A percentile compares a stretch with the other conserved stretches of the same genome.
phyloP scores from a whole-genome alignment of 1,284 basidiomycete species.

The Dichomitus squalens region DNA sequence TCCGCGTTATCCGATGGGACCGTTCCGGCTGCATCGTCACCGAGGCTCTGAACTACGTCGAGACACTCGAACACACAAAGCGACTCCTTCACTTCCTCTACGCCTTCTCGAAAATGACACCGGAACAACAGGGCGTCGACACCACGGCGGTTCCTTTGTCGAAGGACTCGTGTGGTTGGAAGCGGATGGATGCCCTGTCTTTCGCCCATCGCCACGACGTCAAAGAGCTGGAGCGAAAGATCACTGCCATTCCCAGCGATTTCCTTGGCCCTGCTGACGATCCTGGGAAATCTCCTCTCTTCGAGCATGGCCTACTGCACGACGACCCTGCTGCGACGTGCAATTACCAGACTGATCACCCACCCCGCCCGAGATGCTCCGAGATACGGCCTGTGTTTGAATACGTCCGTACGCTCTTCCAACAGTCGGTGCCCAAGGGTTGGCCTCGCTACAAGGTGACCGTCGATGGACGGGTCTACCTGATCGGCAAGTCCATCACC shows the following conservation, averaged over 20 bases:
- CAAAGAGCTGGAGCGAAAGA: neutral
- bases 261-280: neutral
- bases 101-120: neutral
- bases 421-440: neutral
- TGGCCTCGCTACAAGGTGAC: conserved; percentile 6
- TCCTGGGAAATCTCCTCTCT: neutral
- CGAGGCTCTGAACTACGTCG: conserved; percentile 10
- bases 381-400: neutral
- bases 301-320: neutral
- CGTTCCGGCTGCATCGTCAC: conserved; percentile 15
- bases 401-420: conserved; percentile 10
- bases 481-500: neutral
- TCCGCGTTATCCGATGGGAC: conserved; percentile 19
- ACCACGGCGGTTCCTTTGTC: conserved; percentile 1
- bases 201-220: neutral
- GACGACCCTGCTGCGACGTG: neutral
- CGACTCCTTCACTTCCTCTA: too few species aligned
- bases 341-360: neutral
- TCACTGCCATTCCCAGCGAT: neutral
- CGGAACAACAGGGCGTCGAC: conserved; percentile 3
- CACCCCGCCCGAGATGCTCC: neutral
- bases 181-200: conserved; percentile 7
- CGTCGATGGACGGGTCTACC: neutral
- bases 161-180: conserved; percentile 1
- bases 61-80: too few species aligned